These are phyloP conservation scores for Raffaelea ambrosiae DNA, from an alignment of 2,329 filamentous ascomycete genomes.

Conservation along the genomic window DNA sequence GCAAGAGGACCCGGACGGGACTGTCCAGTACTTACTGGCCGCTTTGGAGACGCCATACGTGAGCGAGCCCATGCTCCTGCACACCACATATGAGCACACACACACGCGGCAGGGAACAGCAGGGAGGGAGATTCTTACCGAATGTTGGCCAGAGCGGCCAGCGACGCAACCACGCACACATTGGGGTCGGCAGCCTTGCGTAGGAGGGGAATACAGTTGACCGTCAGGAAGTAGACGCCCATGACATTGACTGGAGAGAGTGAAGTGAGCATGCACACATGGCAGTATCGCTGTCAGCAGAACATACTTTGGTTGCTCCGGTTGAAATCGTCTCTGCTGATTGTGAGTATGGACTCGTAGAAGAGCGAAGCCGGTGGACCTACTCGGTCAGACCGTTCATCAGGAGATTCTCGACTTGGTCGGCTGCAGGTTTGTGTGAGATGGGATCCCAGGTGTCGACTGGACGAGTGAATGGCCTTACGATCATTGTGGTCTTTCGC, in stretches of 20 bases:
- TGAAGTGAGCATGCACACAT: background rate
- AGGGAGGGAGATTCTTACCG: slow-evolving; percentile 6
- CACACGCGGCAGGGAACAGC: too few species aligned
- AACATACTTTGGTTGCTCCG: slow-evolving; percentile 3
- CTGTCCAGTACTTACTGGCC: slow-evolving; percentile 12
- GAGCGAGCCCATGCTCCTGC: slow-evolving; percentile 14
- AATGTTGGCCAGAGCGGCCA: slow-evolving; percentile 16
- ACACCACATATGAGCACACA: background rate
- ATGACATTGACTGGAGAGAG: slow-evolving; percentile 18
- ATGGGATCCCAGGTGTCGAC: background rate
- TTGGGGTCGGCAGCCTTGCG: slow-evolving; percentile 17
- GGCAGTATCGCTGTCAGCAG: background rate
- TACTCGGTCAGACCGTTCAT: slow-evolving; percentile 14
- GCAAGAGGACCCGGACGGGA: too few species aligned
- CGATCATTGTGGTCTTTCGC: slow-evolving; percentile 13
- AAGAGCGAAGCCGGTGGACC: background rate
- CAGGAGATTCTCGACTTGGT: slow-evolving; percentile 13
- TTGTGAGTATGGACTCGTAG: background rate
- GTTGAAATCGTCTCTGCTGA: slow-evolving; percentile 6
- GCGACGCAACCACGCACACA: slow-evolving; percentile 18
- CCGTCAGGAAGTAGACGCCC: slow-evolving; percentile 19
- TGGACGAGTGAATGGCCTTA: background rate
- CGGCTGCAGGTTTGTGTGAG: slow-evolving; percentile 5
- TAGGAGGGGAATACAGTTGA: slow-evolving; percentile 18
- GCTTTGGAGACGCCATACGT: slow-evolving; percentile 19